These are phyloP conservation scores for Candida patagonica DNA, from an alignment of 805 yeast genomes.

Conservation along the genomic window DNA sequence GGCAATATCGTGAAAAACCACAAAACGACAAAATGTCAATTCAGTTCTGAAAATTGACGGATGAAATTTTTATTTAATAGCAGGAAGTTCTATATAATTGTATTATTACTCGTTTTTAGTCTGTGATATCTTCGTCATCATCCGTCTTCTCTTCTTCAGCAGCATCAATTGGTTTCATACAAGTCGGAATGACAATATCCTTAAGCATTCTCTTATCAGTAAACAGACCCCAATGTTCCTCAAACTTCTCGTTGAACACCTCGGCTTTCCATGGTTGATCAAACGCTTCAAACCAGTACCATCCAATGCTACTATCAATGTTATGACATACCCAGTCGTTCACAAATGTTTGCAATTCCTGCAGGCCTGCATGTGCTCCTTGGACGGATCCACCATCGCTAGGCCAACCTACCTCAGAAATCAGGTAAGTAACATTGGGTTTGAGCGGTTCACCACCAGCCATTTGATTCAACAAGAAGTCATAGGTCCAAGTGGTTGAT, in stretches of 20 bases:
- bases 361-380: conserved; percentile 38
- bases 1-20: too few relatives aligned
- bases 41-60: too few relatives aligned
- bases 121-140: too few relatives aligned
- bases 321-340: conserved; percentile 44
- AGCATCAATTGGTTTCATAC: too few relatives aligned
- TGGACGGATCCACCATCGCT: conserved; percentile 44
- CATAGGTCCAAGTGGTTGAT: conserved; percentile 46
- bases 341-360: conserved; percentile 40
- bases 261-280: conserved; percentile 65
- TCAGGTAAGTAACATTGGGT: conserved; percentile 25
- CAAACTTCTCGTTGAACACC: conserved; percentile 45
- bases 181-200: conserved; percentile 34
- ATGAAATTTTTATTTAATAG: too few relatives aligned
- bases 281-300: conserved; percentile 61
- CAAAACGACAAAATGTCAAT: too few relatives aligned
- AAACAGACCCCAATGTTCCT: conserved; percentile 65
- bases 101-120: too few relatives aligned
- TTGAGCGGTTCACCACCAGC: conserved; percentile 13
- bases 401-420: conserved; percentile 72
- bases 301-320: conserved; percentile 31
- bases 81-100: too few relatives aligned
- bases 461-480: conserved; percentile 37
- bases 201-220: conserved; percentile 38
- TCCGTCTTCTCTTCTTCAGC: too few relatives aligned